phyloP scores from a whole-genome alignment of 1,139 yeast genomes.

The Sugiyamaella grinbergsii region DNA sequence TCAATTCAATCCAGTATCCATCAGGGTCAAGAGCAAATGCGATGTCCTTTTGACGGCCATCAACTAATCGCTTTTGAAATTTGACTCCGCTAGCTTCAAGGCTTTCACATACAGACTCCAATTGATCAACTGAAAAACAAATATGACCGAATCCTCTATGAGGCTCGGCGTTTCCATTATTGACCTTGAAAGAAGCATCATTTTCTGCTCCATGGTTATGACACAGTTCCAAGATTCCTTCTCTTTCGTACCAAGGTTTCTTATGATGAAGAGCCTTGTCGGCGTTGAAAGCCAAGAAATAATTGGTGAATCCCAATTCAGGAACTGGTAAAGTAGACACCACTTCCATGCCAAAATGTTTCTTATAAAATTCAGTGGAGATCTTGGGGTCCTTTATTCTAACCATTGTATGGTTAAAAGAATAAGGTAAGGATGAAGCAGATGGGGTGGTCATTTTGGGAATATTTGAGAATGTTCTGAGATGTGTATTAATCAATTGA shows the following conservation, averaged over 20 bases:
- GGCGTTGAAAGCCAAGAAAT: constrained; percentile 63
- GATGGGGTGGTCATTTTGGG: constrained; percentile 13
- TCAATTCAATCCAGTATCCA: constrained; percentile 94
- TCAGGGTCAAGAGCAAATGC: constrained; percentile 96
- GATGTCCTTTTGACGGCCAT: constrained; percentile 89
- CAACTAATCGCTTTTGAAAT: constrained; percentile 79
- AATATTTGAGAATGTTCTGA: background rate
- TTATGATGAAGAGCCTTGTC: constrained; percentile 49
- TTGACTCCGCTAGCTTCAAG: constrained; percentile 60
- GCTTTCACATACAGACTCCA: constrained; percentile 59
- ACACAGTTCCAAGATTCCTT: constrained; percentile 82
- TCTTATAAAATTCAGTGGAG: constrained; percentile 70
- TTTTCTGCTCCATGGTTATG: constrained; percentile 76
- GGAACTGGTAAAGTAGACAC: constrained; percentile 57
- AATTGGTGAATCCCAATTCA: constrained; percentile 61
- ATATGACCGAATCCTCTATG: constrained; percentile 93
- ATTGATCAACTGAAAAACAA: constrained; percentile 82
- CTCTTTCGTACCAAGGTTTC: constrained; percentile 60
- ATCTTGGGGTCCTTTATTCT: constrained; percentile 81
- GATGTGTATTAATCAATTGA: constrained; percentile 3
- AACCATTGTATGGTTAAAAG: constrained; percentile 51
- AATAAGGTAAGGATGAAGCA: constrained; percentile 21
- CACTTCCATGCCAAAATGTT: constrained; percentile 73
- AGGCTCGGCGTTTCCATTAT: constrained; percentile 83
- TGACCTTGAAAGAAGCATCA: constrained; percentile 59